Evolutionary conservation across 208 protist species (phyloP).

Genomic region (Leishmania guyanensis): DNA sequence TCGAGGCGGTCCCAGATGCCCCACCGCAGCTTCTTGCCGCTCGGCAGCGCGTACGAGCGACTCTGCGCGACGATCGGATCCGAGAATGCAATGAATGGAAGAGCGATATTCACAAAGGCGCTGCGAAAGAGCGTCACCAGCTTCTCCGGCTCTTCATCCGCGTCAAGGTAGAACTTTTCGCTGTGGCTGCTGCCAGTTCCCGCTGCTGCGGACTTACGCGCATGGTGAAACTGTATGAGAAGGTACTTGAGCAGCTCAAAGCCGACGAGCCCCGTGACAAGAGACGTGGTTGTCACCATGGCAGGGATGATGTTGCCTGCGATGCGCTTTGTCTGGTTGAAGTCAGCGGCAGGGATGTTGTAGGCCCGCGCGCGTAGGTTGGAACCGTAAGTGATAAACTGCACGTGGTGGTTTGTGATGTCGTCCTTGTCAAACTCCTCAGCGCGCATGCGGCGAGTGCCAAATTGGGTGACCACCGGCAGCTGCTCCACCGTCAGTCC

Average conservation of each 20-base stretch:
- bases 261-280: conserved; percentile 97
- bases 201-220: conserved; percentile 1
- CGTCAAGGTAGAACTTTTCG: conserved; percentile 24
- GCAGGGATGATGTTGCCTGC: conserved; percentile 99
- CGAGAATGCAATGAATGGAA: conserved; percentile 96
- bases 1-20: conserved; percentile 98
- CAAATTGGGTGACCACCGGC: conserved; percentile 46
- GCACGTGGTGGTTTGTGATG: conserved; percentile 92
- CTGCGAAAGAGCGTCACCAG: conserved; percentile 91
- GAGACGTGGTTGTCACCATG: conserved; percentile 99
- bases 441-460: conserved; percentile 49
- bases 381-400: conserved; percentile 92
- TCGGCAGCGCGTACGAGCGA: conserved; percentile 54
- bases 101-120: conserved; percentile 97
- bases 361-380: conserved; percentile 95
- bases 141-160: conserved; percentile 39
- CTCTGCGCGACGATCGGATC: conserved; percentile 92
- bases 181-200: neutral
- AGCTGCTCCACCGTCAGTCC: conserved; percentile 52
- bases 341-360: conserved; percentile 85
- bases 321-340: conserved; percentile 87
- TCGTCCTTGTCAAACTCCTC: conserved; percentile 96
- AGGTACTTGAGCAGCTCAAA: conserved; percentile 98
- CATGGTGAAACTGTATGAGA: conserved; percentile 53
- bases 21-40: conserved; percentile 71